Evolutionary conservation across 768 basidiomycete species (phyloP), one percentile per base, ranked within the genome.

Genomic region (Psilocybe azurescens): DNA sequence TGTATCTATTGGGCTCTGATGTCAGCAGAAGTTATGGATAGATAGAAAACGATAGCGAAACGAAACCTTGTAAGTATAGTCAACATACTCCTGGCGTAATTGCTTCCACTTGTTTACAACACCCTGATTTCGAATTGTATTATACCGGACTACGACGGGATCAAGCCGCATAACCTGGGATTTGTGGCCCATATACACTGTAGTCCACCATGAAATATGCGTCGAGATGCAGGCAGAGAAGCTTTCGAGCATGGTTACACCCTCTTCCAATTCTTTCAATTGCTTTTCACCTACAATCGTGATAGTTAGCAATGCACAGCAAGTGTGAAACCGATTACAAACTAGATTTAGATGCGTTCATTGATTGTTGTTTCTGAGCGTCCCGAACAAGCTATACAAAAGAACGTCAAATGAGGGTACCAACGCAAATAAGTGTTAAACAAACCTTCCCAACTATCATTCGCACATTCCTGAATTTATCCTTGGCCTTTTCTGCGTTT

Each of bases 1-100:
- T 47, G 48, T n/a, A 61, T 53, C 60, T 61, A 13, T 11, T 8
- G 3, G 29, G 11, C 16, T n/a, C 8, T n/a, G 32, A 2, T 7
- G 32, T 49, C 24, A 56, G 7, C 32, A 51, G n/a, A n/a, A 51
- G 20, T 36, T 24, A 24, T 24, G 24, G 24, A 24, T 36, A 24
- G 24, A 39, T 9, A 10, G 24, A 58, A 52, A 47, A 20, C 3
- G 1, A 3, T 1, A 10, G 3, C 24, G 36, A 44, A 30, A 10
- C 36, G 11, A 32, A 6, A 67, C 65, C 50, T 59, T n/a, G 44
- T 49, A 52, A 16, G 44, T 46, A 49, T 67, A 66, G 8, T 41
- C 48, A 30, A 53, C 46, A 30, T 66, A 63, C 33, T 60, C 38
- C 24, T 54, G 20, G 13, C 53, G 53, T 18, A 66, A 33, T 14